Evolutionary conservation across 257 asterid genomes (phyloP).

Genomic region (Capsicum baccatum): DNA sequence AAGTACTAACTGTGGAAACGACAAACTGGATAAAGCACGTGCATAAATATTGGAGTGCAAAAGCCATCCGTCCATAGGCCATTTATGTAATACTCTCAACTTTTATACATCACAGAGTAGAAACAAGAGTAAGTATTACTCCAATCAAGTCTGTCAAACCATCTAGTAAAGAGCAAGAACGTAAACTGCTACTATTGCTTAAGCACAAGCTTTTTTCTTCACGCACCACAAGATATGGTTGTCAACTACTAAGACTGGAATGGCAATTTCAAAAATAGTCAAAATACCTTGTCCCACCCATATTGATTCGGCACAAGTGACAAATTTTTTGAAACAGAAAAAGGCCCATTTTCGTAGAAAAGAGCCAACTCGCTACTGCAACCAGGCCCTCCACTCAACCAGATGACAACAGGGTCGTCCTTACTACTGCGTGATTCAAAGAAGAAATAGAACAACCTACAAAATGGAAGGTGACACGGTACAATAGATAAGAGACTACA

Average conservation of each 20-base stretch:
- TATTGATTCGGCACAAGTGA: slow-evolving; percentile 81
- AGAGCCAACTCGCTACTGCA: slow-evolving; percentile 98
- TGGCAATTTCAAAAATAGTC: neutral
- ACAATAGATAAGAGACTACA: neutral
- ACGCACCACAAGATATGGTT: neutral
- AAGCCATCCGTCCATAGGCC: neutral
- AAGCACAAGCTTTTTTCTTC: neutral
- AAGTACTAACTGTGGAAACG: neutral
- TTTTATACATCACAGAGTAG: neutral
- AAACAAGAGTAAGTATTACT: neutral
- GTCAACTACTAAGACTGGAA: neutral
- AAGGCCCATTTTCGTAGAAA: slow-evolving; percentile 97
- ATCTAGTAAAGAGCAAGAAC: slow-evolving; percentile 12
- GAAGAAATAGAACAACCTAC: slow-evolving; percentile 95
- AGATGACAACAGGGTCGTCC: slow-evolving; percentile 86
- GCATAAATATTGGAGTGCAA: neutral
- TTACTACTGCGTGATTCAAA: slow-evolving; percentile 82
- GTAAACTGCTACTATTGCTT: slow-evolving; percentile 13
- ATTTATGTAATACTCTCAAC: neutral
- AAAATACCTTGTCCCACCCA: slow-evolving; percentile 66
- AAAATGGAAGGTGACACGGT: slow-evolving; percentile 19
- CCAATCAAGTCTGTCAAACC: neutral
- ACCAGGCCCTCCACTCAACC: slow-evolving; percentile 99
- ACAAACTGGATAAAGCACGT: neutral
- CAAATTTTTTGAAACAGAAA: slow-evolving; percentile 64